Percentiles rank a stretch among this genome's conserved stretches.
Conservation (phyloP, 805 yeast genomes). For the Zygosaccharomyces rouxii region DNA sequence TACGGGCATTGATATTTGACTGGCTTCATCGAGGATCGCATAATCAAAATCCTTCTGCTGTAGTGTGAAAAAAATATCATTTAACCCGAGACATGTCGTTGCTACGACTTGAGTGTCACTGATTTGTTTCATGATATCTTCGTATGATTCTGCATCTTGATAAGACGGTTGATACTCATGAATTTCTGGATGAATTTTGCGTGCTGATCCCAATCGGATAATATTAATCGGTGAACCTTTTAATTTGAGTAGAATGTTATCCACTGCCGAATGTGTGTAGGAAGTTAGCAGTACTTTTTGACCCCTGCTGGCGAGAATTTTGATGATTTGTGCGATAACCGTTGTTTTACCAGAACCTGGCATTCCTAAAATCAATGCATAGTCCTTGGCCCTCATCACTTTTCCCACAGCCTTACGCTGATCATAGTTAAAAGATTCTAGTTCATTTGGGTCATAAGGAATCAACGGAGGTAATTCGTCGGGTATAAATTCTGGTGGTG, state of each 20-base stretch:
- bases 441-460: constrained; percentile 15
- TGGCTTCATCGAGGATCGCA: constrained; percentile 94
- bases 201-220: constrained; percentile 60
- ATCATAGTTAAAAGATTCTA: constrained; percentile 54
- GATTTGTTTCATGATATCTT: constrained; percentile 46
- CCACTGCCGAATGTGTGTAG: constrained; percentile 94
- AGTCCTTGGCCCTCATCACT: constrained; percentile 65
- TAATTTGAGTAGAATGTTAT: constrained; percentile 80
- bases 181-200: constrained; percentile 60
- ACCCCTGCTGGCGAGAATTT: constrained; percentile 48
- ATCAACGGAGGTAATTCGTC: constrained; percentile 17
- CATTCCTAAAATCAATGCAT: constrained; percentile 86
- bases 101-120: constrained; percentile 73
- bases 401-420: constrained; percentile 66
- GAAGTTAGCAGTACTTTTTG: constrained; percentile 76
- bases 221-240: constrained; percentile 44
- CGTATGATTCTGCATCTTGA: constrained; percentile 38
- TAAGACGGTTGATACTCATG: constrained; percentile 47
- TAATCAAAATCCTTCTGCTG: constrained; percentile 65
- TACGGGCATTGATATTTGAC: constrained; percentile 88
- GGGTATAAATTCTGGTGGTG: constrained; percentile 27
- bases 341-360: constrained; percentile 98
- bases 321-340: constrained; percentile 72
- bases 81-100: constrained; percentile 76
- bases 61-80: constrained; percentile 28